Percentiles rank a stretch among this genome's conserved stretches.
phyloP scores from a whole-genome alignment of 2,329 filamentous ascomycete species.

The Microsporum ferrugineum region DNA sequence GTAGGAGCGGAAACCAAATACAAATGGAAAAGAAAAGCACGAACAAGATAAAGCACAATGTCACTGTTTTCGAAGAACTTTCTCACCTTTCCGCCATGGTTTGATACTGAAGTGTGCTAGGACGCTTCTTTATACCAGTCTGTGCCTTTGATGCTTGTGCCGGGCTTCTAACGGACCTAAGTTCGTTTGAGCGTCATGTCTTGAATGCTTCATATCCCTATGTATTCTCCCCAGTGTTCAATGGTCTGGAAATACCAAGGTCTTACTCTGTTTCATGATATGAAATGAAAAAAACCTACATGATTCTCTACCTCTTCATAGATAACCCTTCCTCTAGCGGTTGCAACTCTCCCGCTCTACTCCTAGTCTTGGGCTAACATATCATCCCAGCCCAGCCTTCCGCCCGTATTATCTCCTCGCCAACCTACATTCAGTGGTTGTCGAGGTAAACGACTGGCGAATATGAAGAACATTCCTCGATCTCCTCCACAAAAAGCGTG shows the following conservation, averaged over 20 bases:
- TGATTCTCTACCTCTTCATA: not conserved
- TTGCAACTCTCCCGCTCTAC: not conserved
- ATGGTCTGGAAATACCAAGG: not conserved
- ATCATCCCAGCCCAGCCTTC: slow-evolving; percentile 15
- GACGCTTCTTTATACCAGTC: not conserved
- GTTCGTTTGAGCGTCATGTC: not conserved
- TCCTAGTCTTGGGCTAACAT: not conserved
- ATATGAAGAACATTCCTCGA: slow-evolving; percentile 47
- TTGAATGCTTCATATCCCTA: not conserved
- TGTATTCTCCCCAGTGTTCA: not conserved
- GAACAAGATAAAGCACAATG: not conserved
- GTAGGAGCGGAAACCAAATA: not conserved
- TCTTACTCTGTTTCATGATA: slow-evolving; percentile 3
- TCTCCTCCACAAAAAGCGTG: not conserved
- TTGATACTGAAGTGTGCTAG: not conserved
- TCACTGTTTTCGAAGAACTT: not conserved
- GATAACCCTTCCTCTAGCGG: not conserved
- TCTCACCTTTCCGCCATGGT: not conserved
- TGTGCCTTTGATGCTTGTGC: not conserved
- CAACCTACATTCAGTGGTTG: slow-evolving; percentile 44
- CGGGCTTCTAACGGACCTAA: not conserved
- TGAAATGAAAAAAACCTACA: not conserved
- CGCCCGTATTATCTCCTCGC: slow-evolving; percentile 85
- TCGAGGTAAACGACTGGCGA: slow-evolving; percentile 90
- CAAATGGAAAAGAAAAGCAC: not conserved